Conservation (phyloP, 2,329 filamentous ascomycete genomes). For the Stachybotrys chlorohalonatus region DNA sequence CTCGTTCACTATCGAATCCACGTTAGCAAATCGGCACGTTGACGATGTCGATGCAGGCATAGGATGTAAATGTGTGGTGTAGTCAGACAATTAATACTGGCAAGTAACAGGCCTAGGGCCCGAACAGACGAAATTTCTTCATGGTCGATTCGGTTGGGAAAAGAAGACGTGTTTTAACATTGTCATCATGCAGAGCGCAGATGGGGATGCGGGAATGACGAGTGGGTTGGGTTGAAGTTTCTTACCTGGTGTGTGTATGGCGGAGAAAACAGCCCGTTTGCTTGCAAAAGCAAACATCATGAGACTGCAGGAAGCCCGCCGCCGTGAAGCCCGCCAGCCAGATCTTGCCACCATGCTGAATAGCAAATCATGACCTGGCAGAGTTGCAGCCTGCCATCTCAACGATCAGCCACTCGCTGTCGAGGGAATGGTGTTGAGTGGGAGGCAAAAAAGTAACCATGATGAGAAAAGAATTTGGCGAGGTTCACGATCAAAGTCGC, state of each 20-base stretch:
- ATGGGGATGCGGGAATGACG: conserved; percentile 14
- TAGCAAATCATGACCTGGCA: too few species aligned
- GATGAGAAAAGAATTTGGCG: conserved; percentile 7
- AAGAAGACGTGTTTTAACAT: conserved; percentile 63
- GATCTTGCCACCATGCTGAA: too few species aligned
- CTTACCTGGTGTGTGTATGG: background rate
- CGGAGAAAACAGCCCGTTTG: background rate
- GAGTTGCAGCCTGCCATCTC: too few species aligned
- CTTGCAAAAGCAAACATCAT: background rate
- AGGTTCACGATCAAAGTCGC: conserved; percentile 9
- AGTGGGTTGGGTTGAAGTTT: conserved; percentile 2
- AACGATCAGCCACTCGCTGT: too few species aligned
- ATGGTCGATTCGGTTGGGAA: conserved; percentile 84
- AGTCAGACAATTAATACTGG: conserved; percentile 80
- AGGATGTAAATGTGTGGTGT: conserved; percentile 2
- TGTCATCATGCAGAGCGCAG: conserved; percentile 56
- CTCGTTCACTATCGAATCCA: background rate
- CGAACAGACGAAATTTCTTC: conserved; percentile 63
- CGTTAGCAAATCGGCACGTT: background rate
- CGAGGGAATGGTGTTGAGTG: too few species aligned
- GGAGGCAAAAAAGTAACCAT: conserved; percentile 4
- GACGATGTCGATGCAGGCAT: background rate
- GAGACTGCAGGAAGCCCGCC: background rate
- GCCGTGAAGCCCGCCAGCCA: background rate
- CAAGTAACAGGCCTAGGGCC: conserved; percentile 75